These are phyloP conservation scores for Phylloporus scabripes DNA, from an alignment of 768 basidiomycete species.

Conservation along the genomic window DNA sequence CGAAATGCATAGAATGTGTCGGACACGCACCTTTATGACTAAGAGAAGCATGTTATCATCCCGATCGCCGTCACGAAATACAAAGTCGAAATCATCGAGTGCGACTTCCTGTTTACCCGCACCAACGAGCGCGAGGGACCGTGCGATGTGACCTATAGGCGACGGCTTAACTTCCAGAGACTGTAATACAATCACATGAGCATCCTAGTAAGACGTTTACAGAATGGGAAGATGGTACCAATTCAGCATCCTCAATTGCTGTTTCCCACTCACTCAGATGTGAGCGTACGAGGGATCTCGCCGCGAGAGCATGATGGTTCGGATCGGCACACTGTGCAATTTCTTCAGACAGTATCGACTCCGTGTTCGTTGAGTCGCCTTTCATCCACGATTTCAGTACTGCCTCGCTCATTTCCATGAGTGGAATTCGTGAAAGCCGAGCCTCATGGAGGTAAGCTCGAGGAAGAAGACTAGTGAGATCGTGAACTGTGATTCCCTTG, in stretches of 20 bases:
- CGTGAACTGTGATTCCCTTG: not conserved
- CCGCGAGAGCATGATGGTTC: not conserved
- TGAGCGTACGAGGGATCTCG: not conserved
- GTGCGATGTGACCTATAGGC: conserved; percentile 1
- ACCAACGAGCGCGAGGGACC: not conserved
- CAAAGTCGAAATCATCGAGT: not conserved
- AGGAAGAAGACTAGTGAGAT: conserved; percentile 1
- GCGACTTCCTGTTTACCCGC: not conserved
- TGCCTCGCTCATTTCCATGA: not conserved
- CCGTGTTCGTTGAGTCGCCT: not conserved
- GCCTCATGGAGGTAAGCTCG: not conserved
- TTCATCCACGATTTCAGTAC: not conserved
- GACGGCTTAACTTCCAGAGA: not conserved
- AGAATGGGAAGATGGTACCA: not conserved
- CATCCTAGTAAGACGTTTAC: not conserved
- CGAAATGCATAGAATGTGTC: not conserved
- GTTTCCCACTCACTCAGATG: not conserved
- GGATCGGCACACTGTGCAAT: not conserved
- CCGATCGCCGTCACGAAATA: not conserved
- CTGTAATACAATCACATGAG: not conserved
- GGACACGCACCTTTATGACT: not conserved
- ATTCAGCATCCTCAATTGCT: not conserved
- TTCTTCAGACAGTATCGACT: not conserved
- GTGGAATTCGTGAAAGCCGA: not conserved
- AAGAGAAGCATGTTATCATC: not conserved